A percentile compares a stretch with the other conserved stretches of the same genome.
These are phyloP conservation scores for Leptographium flavum DNA, from an alignment of 2,329 filamentous ascomycete species.

Conservation along the genomic window DNA sequence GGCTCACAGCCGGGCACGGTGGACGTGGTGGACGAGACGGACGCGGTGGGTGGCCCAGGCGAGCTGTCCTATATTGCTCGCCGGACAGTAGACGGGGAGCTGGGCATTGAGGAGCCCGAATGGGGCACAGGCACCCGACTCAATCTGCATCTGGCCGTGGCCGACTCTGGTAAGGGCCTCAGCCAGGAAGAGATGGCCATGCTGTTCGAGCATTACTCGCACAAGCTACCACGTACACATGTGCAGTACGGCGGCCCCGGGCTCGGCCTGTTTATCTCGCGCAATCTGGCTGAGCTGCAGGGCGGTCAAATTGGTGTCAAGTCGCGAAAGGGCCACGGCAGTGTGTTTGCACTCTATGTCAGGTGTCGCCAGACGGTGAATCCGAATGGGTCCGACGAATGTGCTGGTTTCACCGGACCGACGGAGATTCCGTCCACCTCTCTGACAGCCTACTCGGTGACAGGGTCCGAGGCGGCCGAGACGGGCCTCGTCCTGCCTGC, in stretches of 20 bases:
- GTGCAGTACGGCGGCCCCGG: slow-evolving; percentile 68
- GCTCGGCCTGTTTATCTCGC: slow-evolving; percentile 63
- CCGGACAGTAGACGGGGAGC: slow-evolving; percentile 23
- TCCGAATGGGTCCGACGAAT: slow-evolving; percentile 19
- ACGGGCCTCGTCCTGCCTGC: neutral
- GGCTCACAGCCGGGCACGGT: neutral
- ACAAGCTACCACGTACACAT: slow-evolving; percentile 61
- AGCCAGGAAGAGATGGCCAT: slow-evolving; percentile 55
- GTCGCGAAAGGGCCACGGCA: slow-evolving; percentile 52
- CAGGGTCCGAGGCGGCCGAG: neutral
- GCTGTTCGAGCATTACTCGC: slow-evolving; percentile 67
- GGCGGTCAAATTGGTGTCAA: slow-evolving; percentile 64
- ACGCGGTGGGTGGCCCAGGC: too few relatives aligned
- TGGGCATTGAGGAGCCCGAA: slow-evolving; percentile 38
- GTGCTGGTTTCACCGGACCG: slow-evolving; percentile 8
- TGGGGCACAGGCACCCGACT: slow-evolving; percentile 62
- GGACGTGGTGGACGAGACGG: neutral
- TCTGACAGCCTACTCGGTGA: neutral
- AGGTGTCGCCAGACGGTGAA: slow-evolving; percentile 38
- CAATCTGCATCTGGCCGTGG: slow-evolving; percentile 58
- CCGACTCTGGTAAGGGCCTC: slow-evolving; percentile 59
- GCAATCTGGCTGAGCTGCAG: slow-evolving; percentile 62
- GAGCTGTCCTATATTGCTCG: slow-evolving; percentile 36
- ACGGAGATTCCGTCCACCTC: slow-evolving; percentile 10
- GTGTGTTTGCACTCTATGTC: slow-evolving; percentile 66